Percentiles rank a stretch among this genome's conserved stretches.
Evolutionary conservation across 768 basidiomycete species (phyloP).

Genomic region (Pleurotus cornucopiae): DNA sequence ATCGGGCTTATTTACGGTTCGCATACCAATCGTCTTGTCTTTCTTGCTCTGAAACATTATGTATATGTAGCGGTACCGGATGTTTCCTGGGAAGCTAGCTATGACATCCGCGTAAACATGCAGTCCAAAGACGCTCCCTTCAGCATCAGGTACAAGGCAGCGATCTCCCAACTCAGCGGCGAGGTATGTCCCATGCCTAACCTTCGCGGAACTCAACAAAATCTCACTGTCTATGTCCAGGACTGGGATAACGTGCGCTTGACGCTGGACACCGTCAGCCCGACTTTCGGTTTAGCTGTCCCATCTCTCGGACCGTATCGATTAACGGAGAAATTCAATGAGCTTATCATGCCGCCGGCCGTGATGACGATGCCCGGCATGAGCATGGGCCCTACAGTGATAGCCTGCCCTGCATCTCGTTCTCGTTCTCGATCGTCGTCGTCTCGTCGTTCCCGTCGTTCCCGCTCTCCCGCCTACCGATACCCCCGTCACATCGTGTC

Average conservation of each 20-base stretch:
- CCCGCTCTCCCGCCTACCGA: background rate
- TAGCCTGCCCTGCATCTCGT: background rate
- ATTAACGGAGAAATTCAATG: conserved; percentile 17
- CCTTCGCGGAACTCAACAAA: too few species aligned
- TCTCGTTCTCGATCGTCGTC: background rate
- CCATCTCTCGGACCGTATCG: conserved; percentile 34
- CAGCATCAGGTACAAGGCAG: conserved; percentile 34
- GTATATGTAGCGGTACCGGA: conserved; percentile 25
- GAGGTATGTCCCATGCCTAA: conserved; percentile 21
- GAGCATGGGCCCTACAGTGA: too few species aligned
- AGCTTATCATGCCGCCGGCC: too few species aligned
- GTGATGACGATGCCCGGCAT: background rate
- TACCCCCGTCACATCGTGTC: background rate
- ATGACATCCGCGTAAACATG: conserved; percentile 41
- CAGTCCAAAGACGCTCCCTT: conserved; percentile 32
- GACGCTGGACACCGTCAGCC: conserved; percentile 38
- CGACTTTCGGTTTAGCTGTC: conserved; percentile 33
- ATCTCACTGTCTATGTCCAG: conserved; percentile 14
- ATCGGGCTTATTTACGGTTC: conserved; percentile 36
- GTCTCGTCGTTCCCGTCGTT: background rate
- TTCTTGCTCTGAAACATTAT: background rate
- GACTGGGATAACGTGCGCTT: conserved; percentile 38
- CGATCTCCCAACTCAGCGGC: conserved; percentile 36
- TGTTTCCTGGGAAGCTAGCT: conserved; percentile 34
- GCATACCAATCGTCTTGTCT: background rate